Evolutionary conservation across 2,329 filamentous ascomycete species (phyloP).

Genomic region (Emmonsiellopsis sp.): DNA sequence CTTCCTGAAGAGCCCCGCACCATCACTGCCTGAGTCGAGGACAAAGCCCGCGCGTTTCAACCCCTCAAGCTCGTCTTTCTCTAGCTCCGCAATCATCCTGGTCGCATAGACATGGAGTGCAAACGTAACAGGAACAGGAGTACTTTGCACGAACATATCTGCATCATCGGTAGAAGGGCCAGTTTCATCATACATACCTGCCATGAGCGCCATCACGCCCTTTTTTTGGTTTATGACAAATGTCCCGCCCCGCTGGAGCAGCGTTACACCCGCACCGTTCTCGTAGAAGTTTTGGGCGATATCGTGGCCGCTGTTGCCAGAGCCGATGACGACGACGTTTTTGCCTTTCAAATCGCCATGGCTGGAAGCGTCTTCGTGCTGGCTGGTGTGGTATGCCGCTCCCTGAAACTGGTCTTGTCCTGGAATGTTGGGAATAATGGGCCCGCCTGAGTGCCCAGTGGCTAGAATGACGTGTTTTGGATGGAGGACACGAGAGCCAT

Average conservation of each 20-base stretch:
- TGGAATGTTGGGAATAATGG: constrained; percentile 33
- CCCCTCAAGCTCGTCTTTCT: constrained; percentile 37
- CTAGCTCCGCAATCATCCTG: constrained; percentile 28
- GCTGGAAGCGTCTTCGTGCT: constrained; percentile 33
- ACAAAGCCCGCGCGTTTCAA: constrained; percentile 40
- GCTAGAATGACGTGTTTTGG: constrained; percentile 42
- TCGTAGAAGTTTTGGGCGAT: constrained; percentile 44
- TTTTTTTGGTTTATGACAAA: constrained; percentile 41
- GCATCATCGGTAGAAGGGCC: constrained; percentile 43
- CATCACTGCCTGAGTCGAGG: constrained; percentile 31
- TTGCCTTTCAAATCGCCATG: constrained; percentile 30
- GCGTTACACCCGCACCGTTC: constrained; percentile 42
- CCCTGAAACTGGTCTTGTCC: constrained; percentile 36
- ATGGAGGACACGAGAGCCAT: constrained; percentile 15
- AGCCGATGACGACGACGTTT: constrained; percentile 41
- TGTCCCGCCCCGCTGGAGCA: constrained; percentile 45
- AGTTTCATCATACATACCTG: constrained; percentile 40
- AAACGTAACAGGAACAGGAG: constrained; percentile 41
- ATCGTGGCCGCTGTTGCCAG: constrained; percentile 43
- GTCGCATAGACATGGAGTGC: constrained; percentile 37
- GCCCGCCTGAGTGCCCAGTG: constrained; percentile 38
- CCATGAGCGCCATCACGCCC: constrained; percentile 36
- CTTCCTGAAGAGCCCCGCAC: constrained; percentile 33
- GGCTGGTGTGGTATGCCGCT: constrained; percentile 34
- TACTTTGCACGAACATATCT: constrained; percentile 39